Conservation (phyloP, 805 yeast genomes). For the Tetrapisispora fleetii region DNA sequence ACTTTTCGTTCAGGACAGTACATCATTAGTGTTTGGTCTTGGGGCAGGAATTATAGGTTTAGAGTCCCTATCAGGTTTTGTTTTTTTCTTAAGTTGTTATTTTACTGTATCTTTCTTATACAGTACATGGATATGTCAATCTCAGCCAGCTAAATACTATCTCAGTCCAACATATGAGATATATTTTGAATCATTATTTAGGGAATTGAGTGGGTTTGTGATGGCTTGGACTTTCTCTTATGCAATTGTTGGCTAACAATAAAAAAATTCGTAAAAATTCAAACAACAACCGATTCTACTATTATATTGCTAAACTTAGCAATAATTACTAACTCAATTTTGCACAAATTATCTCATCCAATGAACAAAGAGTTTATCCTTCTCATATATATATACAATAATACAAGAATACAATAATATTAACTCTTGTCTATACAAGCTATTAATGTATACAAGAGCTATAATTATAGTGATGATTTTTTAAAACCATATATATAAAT, state of each 20-base stretch:
- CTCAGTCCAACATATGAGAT: slow-evolving; percentile 33
- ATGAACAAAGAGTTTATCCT: neutral
- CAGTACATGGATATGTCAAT: slow-evolving; percentile 28
- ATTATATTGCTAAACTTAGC: no score
- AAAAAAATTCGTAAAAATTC: no score
- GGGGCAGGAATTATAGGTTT: slow-evolving; percentile 47
- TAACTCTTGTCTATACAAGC: neutral
- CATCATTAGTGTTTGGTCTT: slow-evolving; percentile 41
- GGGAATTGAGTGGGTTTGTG: slow-evolving; percentile 42
- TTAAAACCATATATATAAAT: neutral
- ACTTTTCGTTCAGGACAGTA: slow-evolving; percentile 34
- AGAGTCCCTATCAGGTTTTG: slow-evolving; percentile 40
- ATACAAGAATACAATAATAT: neutral
- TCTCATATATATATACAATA: neutral
- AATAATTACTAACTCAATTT: no score
- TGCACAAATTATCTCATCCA: no score
- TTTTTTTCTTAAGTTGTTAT: slow-evolving; percentile 33
- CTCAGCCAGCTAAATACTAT: slow-evolving; percentile 32
- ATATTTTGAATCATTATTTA: slow-evolving; percentile 35
- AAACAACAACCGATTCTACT: no score
- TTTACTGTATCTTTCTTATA: slow-evolving; percentile 28
- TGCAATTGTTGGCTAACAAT: slow-evolving; percentile 33
- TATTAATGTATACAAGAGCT: neutral
- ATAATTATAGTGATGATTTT: neutral
- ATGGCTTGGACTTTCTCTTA: slow-evolving; percentile 51